Evolutionary conservation across 1,284 basidiomycete species (phyloP).

Genomic region (Rhodotorula sp.): DNA sequence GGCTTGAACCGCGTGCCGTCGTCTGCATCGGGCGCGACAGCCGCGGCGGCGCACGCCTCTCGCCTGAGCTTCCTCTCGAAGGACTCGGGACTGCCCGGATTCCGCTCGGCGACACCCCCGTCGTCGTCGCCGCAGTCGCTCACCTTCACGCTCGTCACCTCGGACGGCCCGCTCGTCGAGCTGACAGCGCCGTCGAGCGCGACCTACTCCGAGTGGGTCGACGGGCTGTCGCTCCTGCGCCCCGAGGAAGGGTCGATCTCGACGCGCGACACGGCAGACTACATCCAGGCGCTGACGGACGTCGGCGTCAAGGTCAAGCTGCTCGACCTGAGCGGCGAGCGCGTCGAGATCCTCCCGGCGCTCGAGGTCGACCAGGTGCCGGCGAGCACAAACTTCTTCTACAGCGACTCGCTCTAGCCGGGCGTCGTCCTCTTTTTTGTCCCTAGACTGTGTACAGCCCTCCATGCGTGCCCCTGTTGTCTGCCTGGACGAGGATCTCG

Average conservation of each 20-base stretch:
- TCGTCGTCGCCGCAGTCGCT: slow-evolving; percentile 48
- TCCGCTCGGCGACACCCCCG: background rate
- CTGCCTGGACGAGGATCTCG: no score
- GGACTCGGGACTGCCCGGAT: background rate
- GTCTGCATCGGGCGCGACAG: background rate
- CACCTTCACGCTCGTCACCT: slow-evolving; percentile 28
- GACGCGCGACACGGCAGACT: slow-evolving; percentile 79
- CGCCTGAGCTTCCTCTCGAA: slow-evolving; percentile 1
- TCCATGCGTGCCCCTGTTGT: background rate
- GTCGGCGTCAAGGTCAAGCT: slow-evolving; percentile 92
- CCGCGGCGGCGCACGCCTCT: background rate
- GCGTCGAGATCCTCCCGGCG: slow-evolving; percentile 15
- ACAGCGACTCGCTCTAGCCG: slow-evolving; percentile 1
- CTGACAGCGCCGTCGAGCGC: slow-evolving; percentile 74
- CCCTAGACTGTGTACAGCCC: background rate
- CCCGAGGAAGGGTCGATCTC: slow-evolving; percentile 66
- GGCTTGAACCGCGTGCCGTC: slow-evolving; percentile 49
- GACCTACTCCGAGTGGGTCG: slow-evolving; percentile 93
- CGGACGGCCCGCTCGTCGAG: slow-evolving; percentile 75
- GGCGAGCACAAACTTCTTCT: background rate
- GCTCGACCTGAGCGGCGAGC: slow-evolving; percentile 63
- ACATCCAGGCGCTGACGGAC: slow-evolving; percentile 82
- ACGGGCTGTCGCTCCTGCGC: slow-evolving; percentile 85
- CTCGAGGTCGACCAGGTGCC: slow-evolving; percentile 4
- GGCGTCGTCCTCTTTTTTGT: background rate